Evolutionary conservation across 768 basidiomycete species (phyloP).

Genomic region (Pulveroboletus sp.): DNA sequence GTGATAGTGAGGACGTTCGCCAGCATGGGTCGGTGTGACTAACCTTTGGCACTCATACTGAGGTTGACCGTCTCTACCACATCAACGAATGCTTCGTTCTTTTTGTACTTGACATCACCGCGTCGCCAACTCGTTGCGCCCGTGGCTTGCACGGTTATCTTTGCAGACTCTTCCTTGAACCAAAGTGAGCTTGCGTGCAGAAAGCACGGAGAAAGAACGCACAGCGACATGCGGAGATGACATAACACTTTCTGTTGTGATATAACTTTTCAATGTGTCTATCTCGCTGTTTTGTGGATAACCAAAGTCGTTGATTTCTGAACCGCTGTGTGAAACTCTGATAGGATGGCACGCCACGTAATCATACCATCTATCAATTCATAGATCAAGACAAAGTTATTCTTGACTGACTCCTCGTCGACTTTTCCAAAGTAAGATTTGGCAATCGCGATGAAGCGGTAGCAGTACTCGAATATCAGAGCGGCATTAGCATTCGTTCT

Average conservation of each 20-base stretch:
- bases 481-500: slow-evolving; percentile 98
- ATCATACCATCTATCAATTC: slow-evolving; percentile 89
- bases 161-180: slow-evolving; percentile 88
- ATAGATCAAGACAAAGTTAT: slow-evolving; percentile 98
- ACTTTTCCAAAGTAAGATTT: slow-evolving; percentile 98
- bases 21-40: neutral
- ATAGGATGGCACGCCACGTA: slow-evolving; percentile 9
- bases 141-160: slow-evolving; percentile 96
- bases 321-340: slow-evolving; percentile 8
- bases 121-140: slow-evolving; percentile 95
- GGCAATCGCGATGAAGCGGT: slow-evolving; percentile 92
- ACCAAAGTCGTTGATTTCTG: slow-evolving; percentile 98
- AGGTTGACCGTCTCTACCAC: slow-evolving; percentile 96
- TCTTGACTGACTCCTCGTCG: slow-evolving; percentile 97
- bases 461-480: slow-evolving; percentile 96
- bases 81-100: slow-evolving; percentile 99
- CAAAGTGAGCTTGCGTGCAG: neutral
- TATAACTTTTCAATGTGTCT: slow-evolving; percentile 95
- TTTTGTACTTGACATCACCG: slow-evolving; percentile 96
- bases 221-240: slow-evolving; percentile 83
- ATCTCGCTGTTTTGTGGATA: slow-evolving; percentile 99
- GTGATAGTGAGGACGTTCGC: slow-evolving; percentile 3
- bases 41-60: slow-evolving; percentile 94
- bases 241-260: slow-evolving; percentile 95
- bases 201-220: slow-evolving; percentile 20